Conservation (phyloP, 108 stramenopile genomes). For the Nitzschia sp. region DNA sequence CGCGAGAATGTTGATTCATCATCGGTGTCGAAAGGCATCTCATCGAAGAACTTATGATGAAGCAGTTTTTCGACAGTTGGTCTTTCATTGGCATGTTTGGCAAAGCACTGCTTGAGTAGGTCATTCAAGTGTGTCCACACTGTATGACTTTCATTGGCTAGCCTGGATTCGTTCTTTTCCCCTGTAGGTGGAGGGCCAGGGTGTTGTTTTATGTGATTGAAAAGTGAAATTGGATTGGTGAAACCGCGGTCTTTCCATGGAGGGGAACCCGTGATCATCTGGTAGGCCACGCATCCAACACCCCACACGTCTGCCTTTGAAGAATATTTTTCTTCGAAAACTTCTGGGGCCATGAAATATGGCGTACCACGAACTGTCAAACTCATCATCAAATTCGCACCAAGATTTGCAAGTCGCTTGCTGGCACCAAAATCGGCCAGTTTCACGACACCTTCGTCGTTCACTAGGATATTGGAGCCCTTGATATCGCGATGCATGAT, state of each 20-base stretch:
- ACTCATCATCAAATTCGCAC: conserved; percentile 62
- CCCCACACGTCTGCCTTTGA: conserved; percentile 88
- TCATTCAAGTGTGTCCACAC: conserved; percentile 13
- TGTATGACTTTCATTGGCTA: conserved; percentile 6
- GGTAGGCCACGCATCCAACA: conserved; percentile 84
- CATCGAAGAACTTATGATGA: conserved; percentile 43
- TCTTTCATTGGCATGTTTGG: conserved; percentile 63
- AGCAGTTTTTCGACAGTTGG: conserved; percentile 52
- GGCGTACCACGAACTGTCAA: conserved; percentile 89
- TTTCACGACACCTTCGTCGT: conserved; percentile 88
- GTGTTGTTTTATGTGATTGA: conserved; percentile 70
- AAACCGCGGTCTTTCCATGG: conserved; percentile 92
- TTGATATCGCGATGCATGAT: conserved; percentile 96
- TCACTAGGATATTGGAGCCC: conserved; percentile 94
- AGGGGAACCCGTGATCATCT: conserved; percentile 84
- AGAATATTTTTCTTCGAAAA: conserved; percentile 87
- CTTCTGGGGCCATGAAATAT: conserved; percentile 94
- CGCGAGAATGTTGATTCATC: conserved; percentile 25
- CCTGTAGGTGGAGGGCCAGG: conserved; percentile 51
- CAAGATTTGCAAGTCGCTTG: conserved; percentile 52
- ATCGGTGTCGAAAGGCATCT: conserved; percentile 21
- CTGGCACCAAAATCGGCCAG: conserved; percentile 93
- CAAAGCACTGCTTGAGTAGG: conserved; percentile 66
- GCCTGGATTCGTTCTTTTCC: conserved; percentile 19
- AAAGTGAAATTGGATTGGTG: conserved; percentile 87